Base-by-base conservation (phyloP, 2,329 filamentous ascomycete genomes). In the Salinomyces thailandicus region DNA sequence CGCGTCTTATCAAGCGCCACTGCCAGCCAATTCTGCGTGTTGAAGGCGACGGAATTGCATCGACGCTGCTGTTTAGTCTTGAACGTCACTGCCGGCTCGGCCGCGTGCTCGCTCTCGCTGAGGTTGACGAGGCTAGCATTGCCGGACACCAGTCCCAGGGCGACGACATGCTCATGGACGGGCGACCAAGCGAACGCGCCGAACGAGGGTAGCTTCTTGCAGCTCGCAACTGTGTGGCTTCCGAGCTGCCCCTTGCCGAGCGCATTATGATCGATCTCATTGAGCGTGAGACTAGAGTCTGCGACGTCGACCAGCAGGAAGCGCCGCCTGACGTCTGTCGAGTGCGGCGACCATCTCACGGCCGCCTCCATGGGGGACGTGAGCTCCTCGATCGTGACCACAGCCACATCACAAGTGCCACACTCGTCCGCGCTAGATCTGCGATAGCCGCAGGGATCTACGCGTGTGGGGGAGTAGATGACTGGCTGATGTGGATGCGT, bases 11-110 rank as follows among this genome's bases (percentile, higher is more conserved):
- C 85, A 35, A 91, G 66, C 1, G 82, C 85, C 18, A 86, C 82
- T 7, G 84, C 85, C 35, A 93, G 64, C 38, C 82, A 68, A 33
- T 68, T 63, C 13, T 81, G 79, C 3, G 74, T 77, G 52, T 78
- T 89, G 62, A 91, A 86, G 3, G 83, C 79, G 27, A 91, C 81
- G 1, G 83, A 81, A 51, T 89, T 85, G 50, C 82, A 89, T 29
- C 80, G 80, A 30, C 85, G 73, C 36, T 81, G 75, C 56, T 85
- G 76, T 55, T 83, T 85, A 31, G 86, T 72, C 14, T 75, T 74
- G 42, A 86, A 75, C 33, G 81, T 85, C 35, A 71, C 79, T 48
- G 47, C 53, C 45, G 42, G 62, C 54, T 52, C 49, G 3, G 48
- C 54, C 3, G 59, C 51, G 9, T 59, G 56, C 18, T 55, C 53